Conservation (phyloP, 306 rosid species). For the Ceratonia siliqua region DNA sequence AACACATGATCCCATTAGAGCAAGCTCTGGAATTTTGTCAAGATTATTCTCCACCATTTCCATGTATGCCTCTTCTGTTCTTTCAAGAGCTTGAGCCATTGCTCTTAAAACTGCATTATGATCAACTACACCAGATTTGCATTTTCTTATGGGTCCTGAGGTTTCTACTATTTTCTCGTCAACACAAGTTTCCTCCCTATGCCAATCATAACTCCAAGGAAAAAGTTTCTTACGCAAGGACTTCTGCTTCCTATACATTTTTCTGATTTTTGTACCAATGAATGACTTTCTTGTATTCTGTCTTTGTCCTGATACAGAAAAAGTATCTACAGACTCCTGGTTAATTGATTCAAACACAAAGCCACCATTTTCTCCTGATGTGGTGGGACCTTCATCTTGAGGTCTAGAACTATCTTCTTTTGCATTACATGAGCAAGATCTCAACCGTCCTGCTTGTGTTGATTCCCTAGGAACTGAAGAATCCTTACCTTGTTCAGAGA, state of each 20-base stretch:
- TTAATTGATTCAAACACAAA: constrained; percentile 33
- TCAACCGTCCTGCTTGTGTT: constrained; percentile 28
- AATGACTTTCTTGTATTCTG: constrained; percentile 48
- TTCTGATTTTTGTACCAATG: constrained; percentile 51
- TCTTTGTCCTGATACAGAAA: constrained; percentile 44
- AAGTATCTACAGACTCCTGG: constrained; percentile 30
- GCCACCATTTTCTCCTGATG: constrained; percentile 55
- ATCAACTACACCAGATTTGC: constrained; percentile 61
- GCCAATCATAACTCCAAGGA: constrained; percentile 76
- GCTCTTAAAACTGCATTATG: constrained; percentile 63
- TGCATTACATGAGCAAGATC: constrained; percentile 34
- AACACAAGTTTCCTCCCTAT: constrained; percentile 49
- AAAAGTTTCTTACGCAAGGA: constrained; percentile 60
- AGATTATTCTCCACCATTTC: constrained; percentile 62
- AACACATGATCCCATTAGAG: constrained; percentile 75
- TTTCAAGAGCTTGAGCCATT: constrained; percentile 65
- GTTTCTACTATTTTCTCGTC: constrained; percentile 50
- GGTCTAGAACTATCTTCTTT: constrained; percentile 38
- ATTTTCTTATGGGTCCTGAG: constrained; percentile 54
- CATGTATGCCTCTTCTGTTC: constrained; percentile 64
- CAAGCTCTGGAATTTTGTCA: constrained; percentile 67
- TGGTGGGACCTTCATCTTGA: constrained; percentile 54
- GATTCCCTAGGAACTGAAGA: constrained; percentile 37
- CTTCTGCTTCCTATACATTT: constrained; percentile 59
- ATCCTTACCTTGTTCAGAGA: constrained; percentile 37